A percentile compares a stretch with the other conserved stretches of the same genome.
Evolutionary conservation across 495 filamentous ascomycete genomes (phyloP).

Genomic region (Baudoinia panamericana): DNA sequence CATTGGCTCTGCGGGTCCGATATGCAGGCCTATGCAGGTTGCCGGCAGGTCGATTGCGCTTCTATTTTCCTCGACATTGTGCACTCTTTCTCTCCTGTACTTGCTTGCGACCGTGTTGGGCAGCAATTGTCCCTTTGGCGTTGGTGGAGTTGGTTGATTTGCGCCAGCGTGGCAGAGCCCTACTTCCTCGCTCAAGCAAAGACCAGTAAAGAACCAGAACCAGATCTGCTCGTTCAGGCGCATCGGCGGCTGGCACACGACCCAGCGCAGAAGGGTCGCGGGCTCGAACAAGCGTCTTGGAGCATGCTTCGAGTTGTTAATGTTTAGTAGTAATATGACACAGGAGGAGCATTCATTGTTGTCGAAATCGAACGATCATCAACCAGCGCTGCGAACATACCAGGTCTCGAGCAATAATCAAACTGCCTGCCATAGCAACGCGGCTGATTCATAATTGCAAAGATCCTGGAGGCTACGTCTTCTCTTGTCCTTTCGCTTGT

Average conservation of each 20-base stretch:
- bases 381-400: neutral
- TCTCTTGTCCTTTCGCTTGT: neutral
- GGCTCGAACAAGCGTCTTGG: too few relatives aligned
- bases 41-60: constrained; percentile 7
- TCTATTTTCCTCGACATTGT: neutral
- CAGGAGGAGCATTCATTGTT: too few relatives aligned
- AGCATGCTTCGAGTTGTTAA: too few relatives aligned
- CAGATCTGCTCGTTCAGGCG: neutral
- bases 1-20: neutral
- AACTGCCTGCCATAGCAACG: neutral
- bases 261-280: too few relatives aligned
- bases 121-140: constrained; percentile 2
- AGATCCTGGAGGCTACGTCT: too few relatives aligned
- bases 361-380: neutral
- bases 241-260: neutral
- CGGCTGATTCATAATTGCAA: too few relatives aligned
- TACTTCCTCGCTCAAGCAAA: neutral
- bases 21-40: constrained; percentile 17
- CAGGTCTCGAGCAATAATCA: neutral
- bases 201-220: neutral
- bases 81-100: constrained; percentile 2
- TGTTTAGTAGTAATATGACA: too few relatives aligned
- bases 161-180: constrained; percentile 1
- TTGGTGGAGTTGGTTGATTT: constrained; percentile 8
- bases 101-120: constrained; percentile 6